Conservation (phyloP, 2,329 filamentous ascomycete genomes). For the Ophiostoma australiae region DNA sequence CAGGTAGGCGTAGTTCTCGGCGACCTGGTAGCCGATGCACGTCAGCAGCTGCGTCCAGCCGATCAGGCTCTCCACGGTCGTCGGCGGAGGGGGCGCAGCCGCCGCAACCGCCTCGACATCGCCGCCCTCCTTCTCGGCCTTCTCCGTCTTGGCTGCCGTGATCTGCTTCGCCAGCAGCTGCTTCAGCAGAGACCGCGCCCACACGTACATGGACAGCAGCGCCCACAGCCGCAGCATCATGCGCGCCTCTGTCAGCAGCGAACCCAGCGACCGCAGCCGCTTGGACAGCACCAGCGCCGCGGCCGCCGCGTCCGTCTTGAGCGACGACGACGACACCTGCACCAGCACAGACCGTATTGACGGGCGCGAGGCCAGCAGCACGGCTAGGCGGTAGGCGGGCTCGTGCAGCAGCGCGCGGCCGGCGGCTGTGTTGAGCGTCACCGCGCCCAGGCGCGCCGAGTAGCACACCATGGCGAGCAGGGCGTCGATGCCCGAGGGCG, state of each 20-base stretch:
- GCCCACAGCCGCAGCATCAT: constrained; percentile 74
- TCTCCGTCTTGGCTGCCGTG: constrained; percentile 27
- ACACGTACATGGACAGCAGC: constrained; percentile 66
- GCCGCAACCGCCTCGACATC: constrained; percentile 32
- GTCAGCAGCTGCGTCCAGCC: constrained; percentile 63
- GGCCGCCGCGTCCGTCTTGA: constrained; percentile 35
- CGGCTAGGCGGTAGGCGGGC: constrained; percentile 48
- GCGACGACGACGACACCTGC: constrained; percentile 32
- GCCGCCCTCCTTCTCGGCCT: constrained; percentile 36
- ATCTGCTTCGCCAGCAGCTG: constrained; percentile 29
- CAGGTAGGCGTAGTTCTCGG: constrained; percentile 82
- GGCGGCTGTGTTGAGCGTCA: constrained; percentile 45
- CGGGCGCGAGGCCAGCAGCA: constrained; percentile 47
- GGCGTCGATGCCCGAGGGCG: constrained; percentile 64
- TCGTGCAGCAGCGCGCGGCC: constrained; percentile 51
- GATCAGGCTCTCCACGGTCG: constrained; percentile 44
- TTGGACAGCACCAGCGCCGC: constrained; percentile 46
- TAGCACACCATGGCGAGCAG: constrained; percentile 67
- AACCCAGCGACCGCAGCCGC: constrained; percentile 57
- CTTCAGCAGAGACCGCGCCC: constrained; percentile 50
- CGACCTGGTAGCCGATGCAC: constrained; percentile 65
- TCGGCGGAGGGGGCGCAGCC: constrained; percentile 42
- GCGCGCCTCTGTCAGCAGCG: constrained; percentile 63
- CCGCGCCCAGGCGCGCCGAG: constrained; percentile 52
- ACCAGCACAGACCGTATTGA: constrained; percentile 35